Base-by-base conservation (phyloP, 805 yeast species). In the Kluyveromyces aestuarii region DNA sequence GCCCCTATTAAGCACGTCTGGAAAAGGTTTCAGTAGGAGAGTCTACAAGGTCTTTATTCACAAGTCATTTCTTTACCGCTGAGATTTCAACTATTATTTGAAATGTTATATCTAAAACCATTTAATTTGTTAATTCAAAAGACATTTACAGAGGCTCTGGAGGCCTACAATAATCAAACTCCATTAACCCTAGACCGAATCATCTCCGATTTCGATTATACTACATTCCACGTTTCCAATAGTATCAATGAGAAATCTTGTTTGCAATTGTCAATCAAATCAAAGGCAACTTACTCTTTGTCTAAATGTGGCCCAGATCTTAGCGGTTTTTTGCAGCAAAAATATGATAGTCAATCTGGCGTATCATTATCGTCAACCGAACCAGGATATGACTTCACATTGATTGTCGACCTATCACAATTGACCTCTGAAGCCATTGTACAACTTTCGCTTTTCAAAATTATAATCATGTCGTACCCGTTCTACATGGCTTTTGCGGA, bases 201-300 rank as follows among this genome's bases (percentile, higher is more conserved):
- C 52, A 79, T 93, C 53, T 83, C 95, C 38, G 99, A 93, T 71
- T 93, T 93, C 59, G 99, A 93, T 68, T 88, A 88, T 70, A 95
- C 96, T 45, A 86, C 93, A 30, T 90, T 86, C 69, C 98, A 91
- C 67, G 73, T 93, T 52, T 84, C 96, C 44, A 91, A 59, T 49
- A 48, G 57, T n/a, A 87, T 90, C 2, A 89, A 82, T 55, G 73
- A 80, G 51, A 87, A 84, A 69, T 66, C 81, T 36, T 59, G 51
- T 5, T 40, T 66, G 39, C 49, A 48, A 37, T 40, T 66, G 44
- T 61, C 67, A 45, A 54, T 65, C 46, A 59, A 54, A 33, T 62
- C 67, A 8, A 65, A 63, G 41, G 67, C 68, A 0, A 64, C 68
- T 66, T 53, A 54, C 33, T 57, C 62, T 13, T 56, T 64, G 25